Conservation (phyloP, 2,329 filamentous ascomycete genomes). For the Neofusicoccum cordaticola region DNA sequence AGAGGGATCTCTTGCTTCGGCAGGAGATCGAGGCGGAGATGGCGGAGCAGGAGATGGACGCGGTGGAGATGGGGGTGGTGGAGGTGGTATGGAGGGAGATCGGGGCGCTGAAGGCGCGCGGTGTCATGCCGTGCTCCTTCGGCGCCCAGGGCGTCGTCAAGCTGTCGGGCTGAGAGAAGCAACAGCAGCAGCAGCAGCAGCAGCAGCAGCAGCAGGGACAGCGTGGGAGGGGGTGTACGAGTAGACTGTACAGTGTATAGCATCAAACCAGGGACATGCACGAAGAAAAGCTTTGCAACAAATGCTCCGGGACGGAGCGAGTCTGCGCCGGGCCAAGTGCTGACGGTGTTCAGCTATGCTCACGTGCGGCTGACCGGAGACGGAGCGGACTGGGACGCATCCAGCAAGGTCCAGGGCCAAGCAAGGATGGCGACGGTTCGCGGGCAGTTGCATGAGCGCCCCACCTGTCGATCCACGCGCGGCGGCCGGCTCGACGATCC, state of each 20-base stretch:
- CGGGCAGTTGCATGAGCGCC: neutral
- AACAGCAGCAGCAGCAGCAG: neutral
- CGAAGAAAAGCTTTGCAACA: neutral
- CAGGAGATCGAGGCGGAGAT: slow-evolving; percentile 11
- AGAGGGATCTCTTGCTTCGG: neutral
- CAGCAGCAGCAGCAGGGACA: neutral
- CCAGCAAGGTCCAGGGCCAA: neutral
- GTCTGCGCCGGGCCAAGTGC: neutral
- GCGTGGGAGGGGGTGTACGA: neutral
- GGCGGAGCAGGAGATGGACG: slow-evolving; percentile 9
- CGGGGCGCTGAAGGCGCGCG: slow-evolving; percentile 4
- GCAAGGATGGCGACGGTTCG: neutral
- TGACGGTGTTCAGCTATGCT: neutral
- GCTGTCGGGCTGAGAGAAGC: neutral
- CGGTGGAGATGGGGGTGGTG: neutral
- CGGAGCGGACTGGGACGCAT: neutral
- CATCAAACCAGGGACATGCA: neutral
- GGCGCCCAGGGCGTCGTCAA: neutral
- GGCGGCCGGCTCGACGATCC: neutral
- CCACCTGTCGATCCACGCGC: slow-evolving; percentile 5
- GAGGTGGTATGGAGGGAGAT: neutral
- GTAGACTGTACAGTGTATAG: slow-evolving; percentile 1
- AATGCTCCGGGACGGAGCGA: no score
- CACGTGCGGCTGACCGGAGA: neutral
- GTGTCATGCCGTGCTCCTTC: neutral